Conservation (phyloP, 257 asterid genomes). For the Gentiana straminea region DNA sequence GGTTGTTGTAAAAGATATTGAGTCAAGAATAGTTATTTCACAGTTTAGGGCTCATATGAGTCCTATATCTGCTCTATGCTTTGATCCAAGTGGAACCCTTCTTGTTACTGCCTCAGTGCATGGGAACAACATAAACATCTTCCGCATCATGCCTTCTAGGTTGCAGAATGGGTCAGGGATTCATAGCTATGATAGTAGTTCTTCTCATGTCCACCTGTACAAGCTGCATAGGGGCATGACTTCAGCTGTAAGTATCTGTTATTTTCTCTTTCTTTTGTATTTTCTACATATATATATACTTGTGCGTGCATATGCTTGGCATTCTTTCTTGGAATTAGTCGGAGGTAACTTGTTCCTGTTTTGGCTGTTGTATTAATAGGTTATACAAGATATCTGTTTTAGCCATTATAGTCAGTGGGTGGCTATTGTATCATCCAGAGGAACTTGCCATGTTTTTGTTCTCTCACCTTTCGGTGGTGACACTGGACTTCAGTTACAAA, state of each 20-base stretch:
- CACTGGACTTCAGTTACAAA: conserved; percentile 31
- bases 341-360: background rate
- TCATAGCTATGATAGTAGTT: conserved; percentile 25
- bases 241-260: conserved; percentile 32
- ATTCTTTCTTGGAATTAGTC: background rate
- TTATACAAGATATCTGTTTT: conserved; percentile 41
- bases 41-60: conserved; percentile 43
- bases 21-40: conserved; percentile 27
- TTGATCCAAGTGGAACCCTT: conserved; percentile 47
- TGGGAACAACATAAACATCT: conserved; percentile 42
- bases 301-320: background rate
- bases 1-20: conserved; percentile 36
- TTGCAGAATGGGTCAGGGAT: conserved; percentile 26
- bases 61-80: conserved; percentile 39
- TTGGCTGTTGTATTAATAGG: conserved; percentile 20
- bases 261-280: conserved; percentile 2
- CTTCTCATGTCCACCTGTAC: conserved; percentile 37
- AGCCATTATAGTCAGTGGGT: conserved; percentile 43
- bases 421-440: conserved; percentile 33
- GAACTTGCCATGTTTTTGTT: conserved; percentile 40
- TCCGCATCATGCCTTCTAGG: conserved; percentile 31
- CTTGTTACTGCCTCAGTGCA: conserved; percentile 40
- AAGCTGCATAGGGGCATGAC: conserved; percentile 47
- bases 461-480: conserved; percentile 46
- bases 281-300: background rate